These are phyloP conservation scores for Colletotrichum endophyticum DNA, from an alignment of 2,329 filamentous ascomycete species.

Conservation along the genomic window DNA sequence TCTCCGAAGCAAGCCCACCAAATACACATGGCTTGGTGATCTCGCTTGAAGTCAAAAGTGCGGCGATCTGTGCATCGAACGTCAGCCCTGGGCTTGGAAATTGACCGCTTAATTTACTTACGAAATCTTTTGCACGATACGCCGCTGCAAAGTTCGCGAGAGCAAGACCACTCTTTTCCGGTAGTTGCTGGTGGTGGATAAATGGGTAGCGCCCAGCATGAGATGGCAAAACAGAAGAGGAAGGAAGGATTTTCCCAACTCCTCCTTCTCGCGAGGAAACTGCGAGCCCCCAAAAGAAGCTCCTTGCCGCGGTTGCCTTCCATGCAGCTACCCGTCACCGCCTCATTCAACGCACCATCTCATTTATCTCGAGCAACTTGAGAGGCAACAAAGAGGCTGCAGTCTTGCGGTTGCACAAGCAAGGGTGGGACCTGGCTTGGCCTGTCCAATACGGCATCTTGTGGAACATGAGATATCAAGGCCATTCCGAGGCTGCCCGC, in stretches of 20 bases:
- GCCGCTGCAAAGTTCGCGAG: not conserved
- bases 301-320: not conserved
- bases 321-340: not conserved
- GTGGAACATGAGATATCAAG: not conserved
- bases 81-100: fast-evolving
- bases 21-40: not conserved
- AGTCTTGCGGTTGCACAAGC: not conserved
- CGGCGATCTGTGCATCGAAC: not conserved
- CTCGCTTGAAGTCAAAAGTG: not conserved
- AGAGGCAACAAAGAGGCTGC: not conserved
- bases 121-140: not conserved
- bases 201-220: not conserved
- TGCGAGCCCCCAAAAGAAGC: not conserved
- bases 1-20: not conserved
- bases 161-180: not conserved
- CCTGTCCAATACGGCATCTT: not conserved
- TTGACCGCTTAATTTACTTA: not conserved
- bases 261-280: not conserved
- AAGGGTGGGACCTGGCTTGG: not conserved
- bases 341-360: not conserved
- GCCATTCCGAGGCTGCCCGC: not conserved
- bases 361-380: not conserved
- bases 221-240: not conserved
- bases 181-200: not conserved
- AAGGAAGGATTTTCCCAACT: not conserved